Percentiles rank a stretch among this genome's conserved stretches.
Conservation (phyloP, 495 filamentous ascomycete species). For the Neohortaea acidophila region DNA sequence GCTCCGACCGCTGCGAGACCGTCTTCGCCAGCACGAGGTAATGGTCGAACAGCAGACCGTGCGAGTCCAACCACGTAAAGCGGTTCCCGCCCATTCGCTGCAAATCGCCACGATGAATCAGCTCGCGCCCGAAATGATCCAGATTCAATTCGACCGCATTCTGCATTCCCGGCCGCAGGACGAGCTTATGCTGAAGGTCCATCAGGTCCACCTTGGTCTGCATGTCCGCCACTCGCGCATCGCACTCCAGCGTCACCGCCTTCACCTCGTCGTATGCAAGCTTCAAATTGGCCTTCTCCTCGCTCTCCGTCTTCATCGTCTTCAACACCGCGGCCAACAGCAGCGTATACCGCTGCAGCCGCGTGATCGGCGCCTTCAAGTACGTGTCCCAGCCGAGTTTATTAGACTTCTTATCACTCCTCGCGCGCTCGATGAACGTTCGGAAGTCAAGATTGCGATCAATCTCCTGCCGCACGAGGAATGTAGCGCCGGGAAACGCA, state of each 20-base stretch:
- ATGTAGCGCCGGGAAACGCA: conserved; percentile 68
- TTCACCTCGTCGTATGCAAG: conserved; percentile 93
- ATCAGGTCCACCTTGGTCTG: conserved; percentile 76
- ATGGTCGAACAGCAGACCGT: conserved; percentile 89
- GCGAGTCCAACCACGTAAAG: conserved; percentile 81
- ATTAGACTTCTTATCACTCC: conserved; percentile 65
- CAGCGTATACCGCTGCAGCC: conserved; percentile 80
- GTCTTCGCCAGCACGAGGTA: conserved; percentile 88
- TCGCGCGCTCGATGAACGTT: conserved; percentile 65
- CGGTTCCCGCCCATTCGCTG: conserved; percentile 74
- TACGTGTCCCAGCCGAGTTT: conserved; percentile 89
- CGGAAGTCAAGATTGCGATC: conserved; percentile 75
- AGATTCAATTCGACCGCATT: conserved; percentile 67
- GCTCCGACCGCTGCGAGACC: conserved; percentile 47
- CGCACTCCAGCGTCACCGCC: conserved; percentile 78
- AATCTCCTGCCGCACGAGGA: conserved; percentile 69
- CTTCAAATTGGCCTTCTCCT: conserved; percentile 76
- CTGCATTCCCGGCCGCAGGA: conserved; percentile 74
- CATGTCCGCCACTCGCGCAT: conserved; percentile 88
- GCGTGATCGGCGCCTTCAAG: conserved; percentile 81
- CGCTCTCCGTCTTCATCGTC: conserved; percentile 65
- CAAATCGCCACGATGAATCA: conserved; percentile 80
- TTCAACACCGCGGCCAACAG: conserved; percentile 70
- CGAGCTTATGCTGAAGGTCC: conserved; percentile 69
- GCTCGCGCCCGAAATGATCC: conserved; percentile 75